phyloP scores from a whole-genome alignment of 78 protist species.

The Dictyostelium brefeldianum region DNA sequence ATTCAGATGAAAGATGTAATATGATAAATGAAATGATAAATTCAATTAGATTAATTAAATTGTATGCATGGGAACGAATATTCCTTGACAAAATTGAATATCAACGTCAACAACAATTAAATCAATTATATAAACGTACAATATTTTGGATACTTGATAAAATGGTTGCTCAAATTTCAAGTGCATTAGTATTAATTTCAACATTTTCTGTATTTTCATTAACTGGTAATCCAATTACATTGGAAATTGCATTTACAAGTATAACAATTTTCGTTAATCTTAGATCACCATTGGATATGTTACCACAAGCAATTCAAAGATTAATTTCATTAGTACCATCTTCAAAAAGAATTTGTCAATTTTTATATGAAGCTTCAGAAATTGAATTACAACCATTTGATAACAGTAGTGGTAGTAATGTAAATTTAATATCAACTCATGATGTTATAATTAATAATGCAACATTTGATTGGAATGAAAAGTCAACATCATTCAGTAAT shows the following conservation, averaged over 20 bases:
- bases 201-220: conserved; percentile 17
- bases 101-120: not conserved
- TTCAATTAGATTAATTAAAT: conserved; percentile 45
- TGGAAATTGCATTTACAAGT: conserved; percentile 36
- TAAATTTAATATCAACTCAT: not conserved
- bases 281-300: conserved; percentile 23
- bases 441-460: not conserved
- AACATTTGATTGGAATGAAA: conserved; percentile 9
- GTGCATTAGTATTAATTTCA: conserved; percentile 42
- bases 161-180: not conserved
- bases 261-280: conserved; percentile 34
- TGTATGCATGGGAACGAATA: conserved; percentile 46
- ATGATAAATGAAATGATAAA: conserved; percentile 23
- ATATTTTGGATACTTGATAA: conserved; percentile 1
- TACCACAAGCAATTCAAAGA: conserved; percentile 26
- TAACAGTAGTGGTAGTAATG: too few relatives aligned
- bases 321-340: conserved; percentile 22
- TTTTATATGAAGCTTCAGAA: conserved; percentile 1
- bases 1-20: conserved; percentile 23
- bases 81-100: conserved; percentile 13
- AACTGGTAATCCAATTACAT: conserved; percentile 1
- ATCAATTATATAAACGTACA: not conserved
- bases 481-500: too few relatives aligned
- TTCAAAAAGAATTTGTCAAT: conserved; percentile 8
- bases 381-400: not conserved